Evolutionary conservation across 345 rosid species (phyloP).

Genomic region (Citrus australasica): DNA sequence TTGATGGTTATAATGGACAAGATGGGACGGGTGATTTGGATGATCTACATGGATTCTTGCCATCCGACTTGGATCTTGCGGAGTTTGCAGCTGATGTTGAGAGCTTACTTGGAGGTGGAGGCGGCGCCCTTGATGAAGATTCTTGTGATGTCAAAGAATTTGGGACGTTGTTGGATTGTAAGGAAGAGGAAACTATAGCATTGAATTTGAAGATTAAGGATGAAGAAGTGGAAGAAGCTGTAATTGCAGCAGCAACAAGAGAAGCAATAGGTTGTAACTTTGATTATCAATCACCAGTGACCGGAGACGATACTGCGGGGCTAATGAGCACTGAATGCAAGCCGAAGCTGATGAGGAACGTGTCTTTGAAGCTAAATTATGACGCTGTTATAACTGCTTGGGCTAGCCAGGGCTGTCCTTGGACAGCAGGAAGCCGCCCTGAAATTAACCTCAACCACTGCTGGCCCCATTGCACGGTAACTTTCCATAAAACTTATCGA

Average conservation of each 20-base stretch:
- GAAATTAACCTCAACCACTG: constrained; percentile 25
- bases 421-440: constrained; percentile 47
- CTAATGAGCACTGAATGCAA: constrained; percentile 5
- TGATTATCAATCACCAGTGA: constrained; percentile 9
- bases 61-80: constrained; percentile 47
- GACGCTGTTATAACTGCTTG: constrained; percentile 48
- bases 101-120: constrained; percentile 34
- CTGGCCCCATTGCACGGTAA: constrained; percentile 42
- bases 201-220: constrained; percentile 33
- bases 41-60: constrained; percentile 28
- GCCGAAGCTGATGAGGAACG: constrained; percentile 20
- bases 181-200: constrained; percentile 1
- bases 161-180: constrained; percentile 13
- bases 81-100: constrained; percentile 50
- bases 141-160: constrained; percentile 14
- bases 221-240: constrained; percentile 22
- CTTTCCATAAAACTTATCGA: neutral
- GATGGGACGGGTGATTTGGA: constrained; percentile 25
- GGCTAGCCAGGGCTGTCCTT: constrained; percentile 47
- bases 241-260: neutral
- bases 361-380: constrained; percentile 43
- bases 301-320: neutral
- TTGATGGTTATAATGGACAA: constrained; percentile 13
- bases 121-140: constrained; percentile 23
- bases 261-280: constrained; percentile 19